These are phyloP conservation scores for Acanthamoeba triangularis DNA, from an alignment of 208 protist species.

Conservation along the genomic window DNA sequence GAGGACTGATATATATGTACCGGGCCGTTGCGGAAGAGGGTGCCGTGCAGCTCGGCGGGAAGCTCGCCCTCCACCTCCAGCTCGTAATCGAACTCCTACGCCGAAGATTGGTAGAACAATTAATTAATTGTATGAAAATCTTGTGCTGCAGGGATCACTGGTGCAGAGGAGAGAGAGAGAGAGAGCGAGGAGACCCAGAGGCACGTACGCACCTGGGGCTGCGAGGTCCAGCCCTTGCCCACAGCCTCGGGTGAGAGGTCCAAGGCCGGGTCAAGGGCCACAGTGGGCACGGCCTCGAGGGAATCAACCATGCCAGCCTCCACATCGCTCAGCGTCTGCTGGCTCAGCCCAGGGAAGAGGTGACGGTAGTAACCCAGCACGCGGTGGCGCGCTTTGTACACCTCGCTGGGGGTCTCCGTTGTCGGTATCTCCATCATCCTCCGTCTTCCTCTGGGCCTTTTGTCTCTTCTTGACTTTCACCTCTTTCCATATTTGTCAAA, in stretches of 20 bases:
- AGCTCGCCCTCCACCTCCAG: slow-evolving; percentile 73
- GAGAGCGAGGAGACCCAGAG: background rate
- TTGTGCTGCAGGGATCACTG: too few relatives aligned
- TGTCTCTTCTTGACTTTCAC: too few relatives aligned
- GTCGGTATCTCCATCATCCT: too few relatives aligned
- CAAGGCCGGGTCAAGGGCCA: slow-evolving; percentile 6
- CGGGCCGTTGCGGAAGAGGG: slow-evolving; percentile 77
- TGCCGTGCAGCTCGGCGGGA: slow-evolving; percentile 64
- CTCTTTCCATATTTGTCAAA: too few relatives aligned
- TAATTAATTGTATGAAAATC: background rate
- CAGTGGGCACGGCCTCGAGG: background rate
- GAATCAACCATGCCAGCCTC: background rate
- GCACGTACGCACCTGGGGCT: slow-evolving; percentile 42
- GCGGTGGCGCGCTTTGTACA: background rate
- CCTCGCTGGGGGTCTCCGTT: background rate
- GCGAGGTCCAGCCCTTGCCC: slow-evolving; percentile 39
- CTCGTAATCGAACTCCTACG: slow-evolving; percentile 65
- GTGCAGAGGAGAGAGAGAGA: too few relatives aligned
- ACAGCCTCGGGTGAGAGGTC: background rate
- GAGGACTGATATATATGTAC: background rate
- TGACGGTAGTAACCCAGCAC: slow-evolving; percentile 61
- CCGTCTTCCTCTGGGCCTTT: too few relatives aligned
- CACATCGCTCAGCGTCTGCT: background rate
- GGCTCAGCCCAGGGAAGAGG: background rate
- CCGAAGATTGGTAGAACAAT: background rate